These are phyloP conservation scores for Hypoxylon sp. DNA, from an alignment of 2,329 filamentous ascomycete species.

Conservation along the genomic window DNA sequence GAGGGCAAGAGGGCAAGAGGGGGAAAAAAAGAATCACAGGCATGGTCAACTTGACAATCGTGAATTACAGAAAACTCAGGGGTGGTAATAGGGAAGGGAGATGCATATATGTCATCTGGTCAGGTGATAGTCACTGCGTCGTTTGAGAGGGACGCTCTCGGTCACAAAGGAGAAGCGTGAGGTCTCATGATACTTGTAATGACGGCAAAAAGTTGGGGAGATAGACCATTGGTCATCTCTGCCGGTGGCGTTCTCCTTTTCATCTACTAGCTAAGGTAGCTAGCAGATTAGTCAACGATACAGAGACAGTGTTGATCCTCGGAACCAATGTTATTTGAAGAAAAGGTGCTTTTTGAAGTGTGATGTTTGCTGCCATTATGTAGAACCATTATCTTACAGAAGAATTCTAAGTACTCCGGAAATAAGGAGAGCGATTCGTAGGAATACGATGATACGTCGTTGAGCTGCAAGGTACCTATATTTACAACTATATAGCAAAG, in stretches of 20 bases:
- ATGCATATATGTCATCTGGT: slow-evolving; percentile 27
- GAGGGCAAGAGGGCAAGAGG: no score
- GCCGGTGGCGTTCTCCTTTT: slow-evolving; percentile 19
- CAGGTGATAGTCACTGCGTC: slow-evolving; percentile 2
- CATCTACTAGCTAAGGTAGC: slow-evolving; percentile 18
- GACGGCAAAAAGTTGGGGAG: slow-evolving; percentile 16
- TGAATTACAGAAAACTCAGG: slow-evolving; percentile 18
- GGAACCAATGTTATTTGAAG: neutral
- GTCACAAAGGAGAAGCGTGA: slow-evolving; percentile 6
- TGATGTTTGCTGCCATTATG: neutral
- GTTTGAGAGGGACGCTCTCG: neutral
- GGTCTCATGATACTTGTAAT: slow-evolving; percentile 7
- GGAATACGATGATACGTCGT: no score
- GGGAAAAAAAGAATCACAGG: neutral
- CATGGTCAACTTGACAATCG: slow-evolving; percentile 8
- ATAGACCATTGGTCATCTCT: slow-evolving; percentile 25
- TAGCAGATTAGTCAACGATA: slow-evolving; percentile 14
- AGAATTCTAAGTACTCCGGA: no score
- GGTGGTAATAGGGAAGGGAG: slow-evolving; percentile 1
- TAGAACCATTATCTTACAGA: neutral
- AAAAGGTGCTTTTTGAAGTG: no score
- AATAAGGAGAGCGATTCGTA: no score
- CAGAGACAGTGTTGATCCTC: slow-evolving; percentile 14
- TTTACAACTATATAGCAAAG: no score
- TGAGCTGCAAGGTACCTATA: neutral